Evolutionary conservation across 2,329 filamentous ascomycete genomes (phyloP), one percentile per base, ranked within the genome.

Genomic region (Camptophora hylomeconis): DNA sequence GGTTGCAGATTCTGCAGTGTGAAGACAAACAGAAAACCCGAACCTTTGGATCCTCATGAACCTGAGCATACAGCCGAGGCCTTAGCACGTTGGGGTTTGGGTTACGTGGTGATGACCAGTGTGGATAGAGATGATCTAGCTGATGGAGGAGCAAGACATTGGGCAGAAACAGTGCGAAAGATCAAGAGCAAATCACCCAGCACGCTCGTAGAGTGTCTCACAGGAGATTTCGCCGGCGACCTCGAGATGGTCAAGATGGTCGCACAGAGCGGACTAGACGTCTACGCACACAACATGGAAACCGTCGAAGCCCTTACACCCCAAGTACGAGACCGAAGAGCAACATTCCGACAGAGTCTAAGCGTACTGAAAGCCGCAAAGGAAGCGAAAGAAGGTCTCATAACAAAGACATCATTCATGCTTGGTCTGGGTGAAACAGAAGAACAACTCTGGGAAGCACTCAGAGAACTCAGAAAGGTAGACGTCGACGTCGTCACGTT

Each of bases 381-480:
- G 66, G 67, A 72, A 36, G 72, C 79, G 2, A 72, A 70, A 34
- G 71, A 76, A 2, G 70, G 70, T 3, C 68, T 95, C 36, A 92
- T 98, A 46, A 98, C 89, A n/a, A 98, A 98, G 68, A 95, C 89
- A 1, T 93, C 83, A 44, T 73, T 98, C 39, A 98, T 98, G 89
- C 67, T 98, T 14, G 89, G 89, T 3, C 60, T 98, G 4, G 89
- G 89, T 8, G 89, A 98, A 66, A 84, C 76, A 15, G 86, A 95
- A 46, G 70, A 80, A 11, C 80, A 95, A 58, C 56, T 98, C 1
- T 78, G 74, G 69, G 72, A 80, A 39, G 73, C 87, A 1, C 57
- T 95, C 35, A 70, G 65, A 52, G 81, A 92, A 52, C 68, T 98
- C 8, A 72, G 89, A 33, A 75, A 75, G 41, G 69, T 74, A 33